phyloP scores from a whole-genome alignment of 2,329 filamentous ascomycete species.

The Aspergillus proliferans region DNA sequence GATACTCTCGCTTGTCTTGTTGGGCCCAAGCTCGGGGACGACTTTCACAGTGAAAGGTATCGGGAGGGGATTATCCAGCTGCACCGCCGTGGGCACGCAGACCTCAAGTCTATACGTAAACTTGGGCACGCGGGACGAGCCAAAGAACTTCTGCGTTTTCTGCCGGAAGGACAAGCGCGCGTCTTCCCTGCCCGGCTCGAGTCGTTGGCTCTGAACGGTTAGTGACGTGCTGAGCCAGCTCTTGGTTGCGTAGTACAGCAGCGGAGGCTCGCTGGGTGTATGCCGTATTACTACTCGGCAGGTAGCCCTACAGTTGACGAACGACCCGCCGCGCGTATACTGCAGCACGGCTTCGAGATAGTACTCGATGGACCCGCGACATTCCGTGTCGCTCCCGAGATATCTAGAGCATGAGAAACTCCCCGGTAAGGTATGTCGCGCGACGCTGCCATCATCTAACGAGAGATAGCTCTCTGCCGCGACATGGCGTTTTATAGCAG shows the following conservation, averaged over 20 bases:
- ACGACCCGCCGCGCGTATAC: neutral
- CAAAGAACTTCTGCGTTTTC: neutral
- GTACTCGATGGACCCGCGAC: neutral
- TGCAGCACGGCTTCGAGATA: neutral
- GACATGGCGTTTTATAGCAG: no score
- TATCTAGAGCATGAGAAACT: neutral
- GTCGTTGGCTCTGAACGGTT: neutral
- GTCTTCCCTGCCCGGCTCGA: neutral
- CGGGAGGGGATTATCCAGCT: neutral
- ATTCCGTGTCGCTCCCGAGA: no score
- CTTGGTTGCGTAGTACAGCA: neutral
- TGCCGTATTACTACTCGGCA: neutral
- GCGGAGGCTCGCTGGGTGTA: neutral
- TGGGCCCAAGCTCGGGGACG: neutral
- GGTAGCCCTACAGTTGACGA: neutral
- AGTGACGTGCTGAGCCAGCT: neutral
- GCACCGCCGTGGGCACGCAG: neutral
- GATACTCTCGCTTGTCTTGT: neutral
- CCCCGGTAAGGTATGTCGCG: neutral
- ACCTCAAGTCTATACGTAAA: neutral
- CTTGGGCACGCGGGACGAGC: neutral
- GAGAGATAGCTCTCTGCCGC: neutral
- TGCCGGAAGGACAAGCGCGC: neutral
- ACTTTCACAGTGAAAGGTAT: neutral
- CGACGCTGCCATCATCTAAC: neutral